Conservation (phyloP, 441 rosid genomes). For the Gossypium davidsonii region DNA sequence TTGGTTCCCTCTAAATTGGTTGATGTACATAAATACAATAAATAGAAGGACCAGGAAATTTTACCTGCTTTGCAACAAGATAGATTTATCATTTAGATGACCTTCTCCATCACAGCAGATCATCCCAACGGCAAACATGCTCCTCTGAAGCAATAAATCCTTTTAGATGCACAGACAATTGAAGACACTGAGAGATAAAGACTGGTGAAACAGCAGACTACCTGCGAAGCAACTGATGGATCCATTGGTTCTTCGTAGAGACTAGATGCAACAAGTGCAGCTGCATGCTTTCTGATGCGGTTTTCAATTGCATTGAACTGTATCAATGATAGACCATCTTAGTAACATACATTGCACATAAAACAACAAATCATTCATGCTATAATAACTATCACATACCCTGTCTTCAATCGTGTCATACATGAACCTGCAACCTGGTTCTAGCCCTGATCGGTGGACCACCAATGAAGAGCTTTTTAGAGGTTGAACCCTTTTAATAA, state of each 20-base stretch:
- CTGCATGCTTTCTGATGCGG: conserved; percentile 54
- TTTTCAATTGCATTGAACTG: conserved; percentile 75
- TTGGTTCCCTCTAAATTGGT: neutral
- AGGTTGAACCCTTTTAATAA: conserved; percentile 68
- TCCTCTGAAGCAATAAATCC: conserved; percentile 56
- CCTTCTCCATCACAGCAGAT: conserved; percentile 97
- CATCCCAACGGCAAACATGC: conserved; percentile 84
- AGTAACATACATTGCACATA: conserved; percentile 9
- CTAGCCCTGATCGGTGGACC: conserved; percentile 55
- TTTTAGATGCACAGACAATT: conserved; percentile 22
- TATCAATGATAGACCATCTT: conserved; percentile 14
- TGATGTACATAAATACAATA: conserved; percentile 8
- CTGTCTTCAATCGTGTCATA: conserved; percentile 79
- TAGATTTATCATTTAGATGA: conserved; percentile 79
- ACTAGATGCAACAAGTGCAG: conserved; percentile 54
- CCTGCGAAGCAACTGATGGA: conserved; percentile 94
- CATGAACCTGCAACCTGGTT: conserved; percentile 86
- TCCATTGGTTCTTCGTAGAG: conserved; percentile 67
- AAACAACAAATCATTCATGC: conserved; percentile 15
- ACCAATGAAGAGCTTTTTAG: conserved; percentile 53
- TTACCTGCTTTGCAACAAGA: conserved; percentile 91
- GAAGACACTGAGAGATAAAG: conserved; percentile 4
- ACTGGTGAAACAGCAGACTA: conserved; percentile 19
- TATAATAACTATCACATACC: conserved; percentile 35
- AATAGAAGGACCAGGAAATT: neutral